Percentiles rank a stretch among this genome's conserved stretches.
These are phyloP conservation scores for Monosporozyma aerobia DNA, from an alignment of 805 yeast genomes.

Conservation along the genomic window DNA sequence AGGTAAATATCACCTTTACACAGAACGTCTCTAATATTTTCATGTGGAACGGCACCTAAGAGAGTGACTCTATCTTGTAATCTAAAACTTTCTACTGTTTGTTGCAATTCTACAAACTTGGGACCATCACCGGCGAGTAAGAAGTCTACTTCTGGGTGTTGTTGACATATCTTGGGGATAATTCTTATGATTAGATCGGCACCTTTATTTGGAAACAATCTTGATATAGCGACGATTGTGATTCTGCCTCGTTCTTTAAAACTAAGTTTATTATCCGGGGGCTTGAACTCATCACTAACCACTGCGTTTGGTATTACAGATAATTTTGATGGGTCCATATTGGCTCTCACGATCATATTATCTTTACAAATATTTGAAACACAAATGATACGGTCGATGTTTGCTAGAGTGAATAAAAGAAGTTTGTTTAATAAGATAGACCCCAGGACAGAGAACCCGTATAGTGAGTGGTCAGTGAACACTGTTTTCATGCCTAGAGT, in stretches of 20 bases:
- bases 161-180: slow-evolving; percentile 71
- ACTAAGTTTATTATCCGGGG: slow-evolving; percentile 19
- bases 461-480: slow-evolving; percentile 90
- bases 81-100: slow-evolving; percentile 80
- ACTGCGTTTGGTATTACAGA: slow-evolving; percentile 97
- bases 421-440: slow-evolving; percentile 81
- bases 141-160: slow-evolving; percentile 58
- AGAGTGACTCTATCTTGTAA: slow-evolving; percentile 81
- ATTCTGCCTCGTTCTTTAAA: slow-evolving; percentile 32
- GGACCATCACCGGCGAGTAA: slow-evolving; percentile 97
- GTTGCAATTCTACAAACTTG: slow-evolving; percentile 84
- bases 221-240: slow-evolving; percentile 82
- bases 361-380: slow-evolving; percentile 96
- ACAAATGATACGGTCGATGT: slow-evolving; percentile 89
- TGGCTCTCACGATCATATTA: slow-evolving; percentile 82
- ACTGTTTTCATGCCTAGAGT: slow-evolving; percentile 90
- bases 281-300: slow-evolving; percentile 70
- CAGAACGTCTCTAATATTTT: slow-evolving; percentile 88
- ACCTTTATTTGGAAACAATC: slow-evolving; percentile 94
- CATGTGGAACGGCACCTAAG: slow-evolving; percentile 83
- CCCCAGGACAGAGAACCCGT: slow-evolving; percentile 83
- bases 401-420: slow-evolving; percentile 72
- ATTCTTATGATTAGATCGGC: slow-evolving; percentile 79
- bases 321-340: slow-evolving; percentile 64
- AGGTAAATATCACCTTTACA: slow-evolving; percentile 86